These are phyloP conservation scores for Aurantiochytrium sp. DNA, from an alignment of 108 stramenopile species.

Conservation along the genomic window DNA sequence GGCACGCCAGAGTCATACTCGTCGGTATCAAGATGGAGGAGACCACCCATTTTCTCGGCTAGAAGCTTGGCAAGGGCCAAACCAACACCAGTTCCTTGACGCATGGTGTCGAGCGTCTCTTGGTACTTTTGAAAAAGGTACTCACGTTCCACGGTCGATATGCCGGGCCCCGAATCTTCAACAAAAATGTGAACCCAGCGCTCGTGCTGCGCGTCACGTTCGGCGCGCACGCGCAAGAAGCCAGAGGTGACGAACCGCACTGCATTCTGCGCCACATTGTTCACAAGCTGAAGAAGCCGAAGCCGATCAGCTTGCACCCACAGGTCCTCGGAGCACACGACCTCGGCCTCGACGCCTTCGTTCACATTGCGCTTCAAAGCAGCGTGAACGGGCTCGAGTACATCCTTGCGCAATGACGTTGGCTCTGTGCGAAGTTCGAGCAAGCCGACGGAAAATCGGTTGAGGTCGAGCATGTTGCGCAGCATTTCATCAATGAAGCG, in stretches of 20 bases:
- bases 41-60: not conserved
- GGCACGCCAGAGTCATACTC: not conserved
- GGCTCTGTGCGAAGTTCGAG: not conserved
- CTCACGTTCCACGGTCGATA: not conserved
- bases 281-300: not conserved
- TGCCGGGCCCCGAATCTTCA: not conserved
- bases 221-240: not conserved
- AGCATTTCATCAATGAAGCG: slow-evolving; percentile 8
- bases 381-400: not conserved
- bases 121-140: not conserved
- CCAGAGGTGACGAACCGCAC: not conserved
- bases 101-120: not conserved
- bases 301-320: not conserved
- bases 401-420: not conserved
- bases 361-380: not conserved
- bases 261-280: not conserved
- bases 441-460: not conserved
- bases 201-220: not conserved
- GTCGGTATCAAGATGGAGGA: not conserved
- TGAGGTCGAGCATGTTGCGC: not conserved
- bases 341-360: not conserved
- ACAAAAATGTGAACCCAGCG: not conserved
- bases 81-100: not conserved
- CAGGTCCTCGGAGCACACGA: not conserved
- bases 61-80: not conserved